These are phyloP conservation scores for Aspergillus jensenii DNA, from an alignment of 2,329 filamentous ascomycete species.

Conservation along the genomic window DNA sequence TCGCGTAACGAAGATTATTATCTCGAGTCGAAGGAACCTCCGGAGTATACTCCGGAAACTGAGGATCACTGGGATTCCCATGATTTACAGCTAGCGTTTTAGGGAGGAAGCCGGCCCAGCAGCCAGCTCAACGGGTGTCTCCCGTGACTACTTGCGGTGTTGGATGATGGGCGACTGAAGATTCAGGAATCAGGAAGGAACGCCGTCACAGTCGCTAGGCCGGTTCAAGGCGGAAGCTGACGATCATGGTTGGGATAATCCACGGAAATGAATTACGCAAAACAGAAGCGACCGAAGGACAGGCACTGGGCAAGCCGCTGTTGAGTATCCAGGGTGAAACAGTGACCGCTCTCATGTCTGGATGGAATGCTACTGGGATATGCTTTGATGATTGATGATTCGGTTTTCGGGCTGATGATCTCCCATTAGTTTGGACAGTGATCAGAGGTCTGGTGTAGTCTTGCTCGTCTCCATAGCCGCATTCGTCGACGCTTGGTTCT, in stretches of 20 bases:
- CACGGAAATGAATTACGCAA: slow-evolving; percentile 6
- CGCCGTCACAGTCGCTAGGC: background rate
- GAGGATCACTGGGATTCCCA: background rate
- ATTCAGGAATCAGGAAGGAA: background rate
- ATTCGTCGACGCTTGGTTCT: slow-evolving; percentile 13
- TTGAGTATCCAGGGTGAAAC: background rate
- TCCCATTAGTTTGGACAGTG: slow-evolving; percentile 4
- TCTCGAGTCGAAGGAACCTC: background rate
- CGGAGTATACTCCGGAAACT: background rate
- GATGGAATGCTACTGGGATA: background rate
- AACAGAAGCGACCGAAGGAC: background rate
- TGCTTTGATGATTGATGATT: background rate
- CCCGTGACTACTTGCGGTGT: background rate
- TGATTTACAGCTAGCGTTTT: slow-evolving; percentile 5
- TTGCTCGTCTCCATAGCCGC: slow-evolving; percentile 19
- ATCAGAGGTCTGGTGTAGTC: background rate
- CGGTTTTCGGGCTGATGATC: slow-evolving; percentile 19
- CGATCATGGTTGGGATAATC: slow-evolving; percentile 4
- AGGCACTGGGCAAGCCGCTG: background rate
- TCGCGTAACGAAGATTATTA: background rate
- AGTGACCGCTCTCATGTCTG: background rate
- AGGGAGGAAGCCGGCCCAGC: background rate
- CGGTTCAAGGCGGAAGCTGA: background rate
- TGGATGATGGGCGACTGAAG: background rate
- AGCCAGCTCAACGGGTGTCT: slow-evolving; percentile 8